Percentiles rank a stretch among this genome's conserved stretches.
Conservation (phyloP, 805 yeast genomes). For the Pichia occidentalis region DNA sequence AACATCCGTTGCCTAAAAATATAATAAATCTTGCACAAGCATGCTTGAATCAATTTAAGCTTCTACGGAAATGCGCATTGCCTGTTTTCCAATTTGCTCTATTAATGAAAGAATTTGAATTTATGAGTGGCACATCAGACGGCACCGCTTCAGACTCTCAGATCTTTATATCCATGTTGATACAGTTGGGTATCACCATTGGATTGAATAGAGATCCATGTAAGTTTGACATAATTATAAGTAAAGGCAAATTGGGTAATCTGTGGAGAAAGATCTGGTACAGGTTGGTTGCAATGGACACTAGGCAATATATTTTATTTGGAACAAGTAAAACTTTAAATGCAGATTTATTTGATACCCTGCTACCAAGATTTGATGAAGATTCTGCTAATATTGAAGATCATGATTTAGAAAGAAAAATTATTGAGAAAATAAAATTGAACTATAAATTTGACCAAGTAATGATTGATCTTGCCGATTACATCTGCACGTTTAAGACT, state of each 20-base stretch:
- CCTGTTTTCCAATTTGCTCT: slow-evolving; percentile 50
- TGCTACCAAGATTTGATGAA: slow-evolving; percentile 37
- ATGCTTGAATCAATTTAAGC: slow-evolving; percentile 49
- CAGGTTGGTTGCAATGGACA: slow-evolving; percentile 40
- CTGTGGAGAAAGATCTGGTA: slow-evolving; percentile 58
- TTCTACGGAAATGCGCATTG: slow-evolving; percentile 42
- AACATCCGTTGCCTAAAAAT: slow-evolving; percentile 40
- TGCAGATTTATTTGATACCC: slow-evolving; percentile 43
- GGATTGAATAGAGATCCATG: slow-evolving; percentile 68
- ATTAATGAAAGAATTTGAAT: slow-evolving; percentile 44
- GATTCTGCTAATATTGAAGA: slow-evolving; percentile 33
- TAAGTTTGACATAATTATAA: slow-evolving; percentile 29
- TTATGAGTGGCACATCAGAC: slow-evolving; percentile 46
- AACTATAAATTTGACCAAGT: slow-evolving; percentile 28
- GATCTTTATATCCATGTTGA: slow-evolving; percentile 46
- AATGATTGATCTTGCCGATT: slow-evolving; percentile 30
- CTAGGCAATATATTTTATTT: slow-evolving; percentile 37
- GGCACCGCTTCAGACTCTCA: slow-evolving; percentile 40
- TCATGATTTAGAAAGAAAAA: slow-evolving; percentile 35
- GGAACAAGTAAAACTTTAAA: slow-evolving; percentile 42
- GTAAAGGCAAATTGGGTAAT: slow-evolving; percentile 29
- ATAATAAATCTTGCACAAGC: slow-evolving; percentile 43
- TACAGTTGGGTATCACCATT: slow-evolving; percentile 61
- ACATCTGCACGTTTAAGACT: slow-evolving; percentile 36
- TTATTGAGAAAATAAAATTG: slow-evolving; percentile 29